A percentile compares a stretch with the other conserved stretches of the same genome.
Conservation (phyloP, 306 rosid species). For the Cyclanthera cordifolia region DNA sequence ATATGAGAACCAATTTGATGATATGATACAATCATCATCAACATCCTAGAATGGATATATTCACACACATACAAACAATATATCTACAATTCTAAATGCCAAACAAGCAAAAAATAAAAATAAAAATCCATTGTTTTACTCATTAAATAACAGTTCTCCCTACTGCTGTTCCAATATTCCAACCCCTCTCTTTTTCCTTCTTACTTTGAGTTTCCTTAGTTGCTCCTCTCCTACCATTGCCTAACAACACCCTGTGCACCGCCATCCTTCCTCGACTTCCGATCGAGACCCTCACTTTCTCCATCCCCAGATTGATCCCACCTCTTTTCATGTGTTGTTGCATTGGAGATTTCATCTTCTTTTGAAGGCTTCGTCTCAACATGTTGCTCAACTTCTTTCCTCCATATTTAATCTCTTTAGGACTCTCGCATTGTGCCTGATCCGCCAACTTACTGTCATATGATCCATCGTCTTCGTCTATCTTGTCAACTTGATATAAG, state of each 20-base stretch:
- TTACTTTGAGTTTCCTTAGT: constrained; percentile 53
- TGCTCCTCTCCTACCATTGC: constrained; percentile 43
- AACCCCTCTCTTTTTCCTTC: constrained; percentile 88
- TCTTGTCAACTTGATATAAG: constrained; percentile 31
- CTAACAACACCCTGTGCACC: constrained; percentile 40
- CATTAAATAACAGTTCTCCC: constrained; percentile 25
- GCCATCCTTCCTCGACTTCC: constrained; percentile 65
- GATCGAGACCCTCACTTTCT: constrained; percentile 75
- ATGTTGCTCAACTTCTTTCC: constrained; percentile 47
- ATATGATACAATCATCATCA: constrained; percentile 4
- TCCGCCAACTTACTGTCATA: constrained; percentile 35
- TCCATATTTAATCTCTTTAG: constrained; percentile 46
- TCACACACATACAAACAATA: constrained; percentile 8
- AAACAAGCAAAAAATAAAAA: neutral
- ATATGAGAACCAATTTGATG: neutral
- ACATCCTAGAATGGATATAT: neutral
- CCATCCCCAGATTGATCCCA: constrained; percentile 75
- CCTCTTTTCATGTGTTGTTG: constrained; percentile 61
- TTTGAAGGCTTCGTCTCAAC: constrained; percentile 37
- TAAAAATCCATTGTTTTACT: neutral
- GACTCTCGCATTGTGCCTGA: constrained; percentile 53
- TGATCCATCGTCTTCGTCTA: constrained; percentile 32
- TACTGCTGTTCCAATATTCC: constrained; percentile 43
- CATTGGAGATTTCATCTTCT: constrained; percentile 56
- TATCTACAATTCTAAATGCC: constrained; percentile 9